A percentile compares a stretch with the other conserved stretches of the same genome.
Conservation (phyloP, 352 stramenopile species). For the Phytopythium helicoides region DNA sequence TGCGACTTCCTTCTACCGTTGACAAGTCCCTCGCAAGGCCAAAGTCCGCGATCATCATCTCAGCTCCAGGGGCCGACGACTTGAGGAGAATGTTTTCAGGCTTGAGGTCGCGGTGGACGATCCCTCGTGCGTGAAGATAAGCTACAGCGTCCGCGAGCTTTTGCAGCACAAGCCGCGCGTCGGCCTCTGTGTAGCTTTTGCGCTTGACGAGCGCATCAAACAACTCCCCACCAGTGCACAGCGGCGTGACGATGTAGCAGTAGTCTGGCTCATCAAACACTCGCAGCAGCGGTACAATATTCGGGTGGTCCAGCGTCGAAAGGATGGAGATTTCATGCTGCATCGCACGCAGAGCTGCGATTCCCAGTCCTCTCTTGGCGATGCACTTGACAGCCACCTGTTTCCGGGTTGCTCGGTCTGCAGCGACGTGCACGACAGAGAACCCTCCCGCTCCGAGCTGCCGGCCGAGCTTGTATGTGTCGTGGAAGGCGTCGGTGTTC, state of each 20-base stretch:
- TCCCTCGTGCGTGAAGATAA: conserved; percentile 92
- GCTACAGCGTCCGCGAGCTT: conserved; percentile 90
- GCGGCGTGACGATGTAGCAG: conserved; percentile 79
- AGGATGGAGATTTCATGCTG: conserved; percentile 78
- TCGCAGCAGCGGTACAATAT: conserved; percentile 67
- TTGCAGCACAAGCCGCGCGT: conserved; percentile 89
- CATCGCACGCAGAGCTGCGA: conserved; percentile 49
- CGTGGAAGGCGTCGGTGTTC: conserved; percentile 50
- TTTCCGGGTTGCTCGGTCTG: conserved; percentile 64
- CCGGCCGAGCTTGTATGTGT: conserved; percentile 77
- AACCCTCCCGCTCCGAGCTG: conserved; percentile 87
- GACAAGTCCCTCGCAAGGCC: conserved; percentile 66
- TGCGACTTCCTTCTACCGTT: conserved; percentile 47
- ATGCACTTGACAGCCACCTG: conserved; percentile 84
- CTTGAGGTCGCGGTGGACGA: conserved; percentile 92
- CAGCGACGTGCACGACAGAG: conserved; percentile 87
- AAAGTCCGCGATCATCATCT: conserved; percentile 90
- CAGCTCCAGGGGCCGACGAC: conserved; percentile 58
- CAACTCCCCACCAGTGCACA: conserved; percentile 89
- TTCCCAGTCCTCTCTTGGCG: conserved; percentile 48
- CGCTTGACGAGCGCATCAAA: conserved; percentile 95
- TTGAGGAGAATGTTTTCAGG: conserved; percentile 89
- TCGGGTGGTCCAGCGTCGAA: conserved; percentile 64
- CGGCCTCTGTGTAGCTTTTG: conserved; percentile 94
- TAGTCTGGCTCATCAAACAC: conserved; percentile 76